Percentiles rank a stretch among this genome's conserved stretches.
These are phyloP conservation scores for Sclerotinia minor DNA, from an alignment of 2,329 filamentous ascomycete species.

Conservation along the genomic window DNA sequence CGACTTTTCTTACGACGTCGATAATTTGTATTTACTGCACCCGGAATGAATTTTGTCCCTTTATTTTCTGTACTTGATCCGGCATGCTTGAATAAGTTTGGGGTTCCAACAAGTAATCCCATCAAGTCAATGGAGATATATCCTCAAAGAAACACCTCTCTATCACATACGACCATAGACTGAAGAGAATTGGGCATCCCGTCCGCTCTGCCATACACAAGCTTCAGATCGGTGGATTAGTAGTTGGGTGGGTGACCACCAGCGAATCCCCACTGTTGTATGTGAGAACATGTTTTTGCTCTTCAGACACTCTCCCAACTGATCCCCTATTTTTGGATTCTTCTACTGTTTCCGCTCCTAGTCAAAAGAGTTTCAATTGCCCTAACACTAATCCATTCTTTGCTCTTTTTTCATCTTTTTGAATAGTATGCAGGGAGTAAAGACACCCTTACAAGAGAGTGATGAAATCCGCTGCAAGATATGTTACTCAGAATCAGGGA, in stretches of 20 bases:
- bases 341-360: too few species aligned
- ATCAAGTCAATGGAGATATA: background rate
- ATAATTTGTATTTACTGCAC: background rate
- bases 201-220: background rate
- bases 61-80: too few species aligned
- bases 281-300: fast-evolving
- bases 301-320: too few species aligned
- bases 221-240: background rate
- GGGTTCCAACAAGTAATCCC: background rate
- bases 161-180: background rate
- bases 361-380: too few species aligned
- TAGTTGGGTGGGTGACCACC: background rate
- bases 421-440: too few species aligned
- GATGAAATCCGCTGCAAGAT: too few species aligned
- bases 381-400: too few species aligned
- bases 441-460: too few species aligned
- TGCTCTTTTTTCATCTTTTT: too few species aligned
- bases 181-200: background rate
- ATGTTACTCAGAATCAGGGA: too few species aligned
- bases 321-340: too few species aligned
- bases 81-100: background rate
- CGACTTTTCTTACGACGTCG: background rate
- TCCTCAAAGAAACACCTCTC: background rate
- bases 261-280: background rate
- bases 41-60: too few species aligned